Evolutionary conservation across 306 rosid species (phyloP).

Genomic region (Prunus davidiana): DNA sequence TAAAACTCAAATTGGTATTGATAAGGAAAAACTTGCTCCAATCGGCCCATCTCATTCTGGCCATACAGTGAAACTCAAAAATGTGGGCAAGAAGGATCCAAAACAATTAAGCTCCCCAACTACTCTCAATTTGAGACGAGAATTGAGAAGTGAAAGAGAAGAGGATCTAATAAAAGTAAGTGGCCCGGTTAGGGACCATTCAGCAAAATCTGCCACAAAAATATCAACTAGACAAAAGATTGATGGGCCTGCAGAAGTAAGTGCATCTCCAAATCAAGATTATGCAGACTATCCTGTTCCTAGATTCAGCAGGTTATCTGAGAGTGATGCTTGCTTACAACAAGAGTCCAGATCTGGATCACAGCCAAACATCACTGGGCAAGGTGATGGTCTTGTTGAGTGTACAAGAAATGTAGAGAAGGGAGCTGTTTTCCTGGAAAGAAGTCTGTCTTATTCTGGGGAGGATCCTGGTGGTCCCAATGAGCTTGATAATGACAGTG

Average conservation of each 20-base stretch:
- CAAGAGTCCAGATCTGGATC: slow-evolving; percentile 34
- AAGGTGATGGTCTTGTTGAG: slow-evolving; percentile 37
- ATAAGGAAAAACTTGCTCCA: slow-evolving; percentile 38
- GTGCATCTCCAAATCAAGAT: slow-evolving; percentile 37
- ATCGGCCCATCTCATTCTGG: slow-evolving; percentile 34
- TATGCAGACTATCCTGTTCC: slow-evolving; percentile 36
- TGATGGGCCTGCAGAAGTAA: slow-evolving; percentile 30
- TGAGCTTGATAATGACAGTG: slow-evolving; percentile 37
- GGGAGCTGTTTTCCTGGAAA: slow-evolving; percentile 27
- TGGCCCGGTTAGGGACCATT: slow-evolving; percentile 27
- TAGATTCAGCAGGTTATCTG: slow-evolving; percentile 34
- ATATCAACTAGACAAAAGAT: slow-evolving; percentile 37
- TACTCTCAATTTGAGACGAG: slow-evolving; percentile 37
- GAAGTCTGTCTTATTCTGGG: slow-evolving; percentile 27
- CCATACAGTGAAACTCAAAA: slow-evolving; percentile 32
- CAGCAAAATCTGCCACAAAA: slow-evolving; percentile 29
- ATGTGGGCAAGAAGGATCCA: slow-evolving; percentile 31
- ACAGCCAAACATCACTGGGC: slow-evolving; percentile 33
- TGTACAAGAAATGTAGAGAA: slow-evolving; percentile 43
- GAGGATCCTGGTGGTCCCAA: slow-evolving; percentile 35
- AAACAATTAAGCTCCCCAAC: slow-evolving; percentile 27
- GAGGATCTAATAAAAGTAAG: slow-evolving; percentile 34
- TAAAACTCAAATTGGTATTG: slow-evolving; percentile 30
- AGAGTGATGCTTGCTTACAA: slow-evolving; percentile 39
- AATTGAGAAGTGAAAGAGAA: slow-evolving; percentile 36